These are phyloP conservation scores for Eucalyptus cloeziana DNA, from an alignment of 345 rosid genomes.

Conservation along the genomic window DNA sequence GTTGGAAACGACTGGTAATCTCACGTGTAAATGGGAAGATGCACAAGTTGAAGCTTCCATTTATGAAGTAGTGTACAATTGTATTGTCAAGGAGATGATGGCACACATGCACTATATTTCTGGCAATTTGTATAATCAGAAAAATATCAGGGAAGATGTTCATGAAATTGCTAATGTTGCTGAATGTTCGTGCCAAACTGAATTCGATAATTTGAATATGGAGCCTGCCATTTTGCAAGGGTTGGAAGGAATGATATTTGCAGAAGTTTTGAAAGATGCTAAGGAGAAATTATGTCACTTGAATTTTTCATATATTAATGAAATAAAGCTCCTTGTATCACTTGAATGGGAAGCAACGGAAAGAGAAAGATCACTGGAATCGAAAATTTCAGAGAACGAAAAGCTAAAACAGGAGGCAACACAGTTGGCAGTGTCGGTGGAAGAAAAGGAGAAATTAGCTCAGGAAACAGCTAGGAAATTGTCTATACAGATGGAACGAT, in stretches of 20 bases:
- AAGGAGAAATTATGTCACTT: conserved; percentile 24
- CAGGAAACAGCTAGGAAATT: conserved; percentile 22
- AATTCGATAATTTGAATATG: conserved; percentile 25
- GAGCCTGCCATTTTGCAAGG: conserved; percentile 29
- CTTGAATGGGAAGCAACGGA: conserved; percentile 19
- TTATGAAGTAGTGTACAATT: conserved; percentile 27
- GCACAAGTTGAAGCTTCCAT: conserved; percentile 34
- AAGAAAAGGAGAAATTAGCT: conserved; percentile 36
- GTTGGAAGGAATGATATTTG: conserved; percentile 19
- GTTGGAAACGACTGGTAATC: conserved; percentile 13
- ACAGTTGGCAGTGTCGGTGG: conserved; percentile 5
- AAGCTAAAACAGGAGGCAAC: conserved; percentile 25
- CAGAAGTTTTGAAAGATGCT: conserved; percentile 56
- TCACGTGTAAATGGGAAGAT: conserved; percentile 32
- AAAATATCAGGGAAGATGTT: conserved; percentile 14
- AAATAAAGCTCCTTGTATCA: conserved; percentile 11
- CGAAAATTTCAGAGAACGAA: conserved; percentile 32
- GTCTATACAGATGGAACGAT: conserved; percentile 27
- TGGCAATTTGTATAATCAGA: not conserved
- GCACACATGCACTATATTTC: conserved; percentile 5
- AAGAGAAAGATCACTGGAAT: conserved; percentile 25
- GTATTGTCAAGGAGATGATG: conserved; percentile 28
- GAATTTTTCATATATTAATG: conserved; percentile 15
- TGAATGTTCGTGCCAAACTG: conserved; percentile 4
- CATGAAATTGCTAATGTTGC: not conserved